Conservation (phyloP, 768 basidiomycete genomes). For the Fistulinella prunicolor region DNA sequence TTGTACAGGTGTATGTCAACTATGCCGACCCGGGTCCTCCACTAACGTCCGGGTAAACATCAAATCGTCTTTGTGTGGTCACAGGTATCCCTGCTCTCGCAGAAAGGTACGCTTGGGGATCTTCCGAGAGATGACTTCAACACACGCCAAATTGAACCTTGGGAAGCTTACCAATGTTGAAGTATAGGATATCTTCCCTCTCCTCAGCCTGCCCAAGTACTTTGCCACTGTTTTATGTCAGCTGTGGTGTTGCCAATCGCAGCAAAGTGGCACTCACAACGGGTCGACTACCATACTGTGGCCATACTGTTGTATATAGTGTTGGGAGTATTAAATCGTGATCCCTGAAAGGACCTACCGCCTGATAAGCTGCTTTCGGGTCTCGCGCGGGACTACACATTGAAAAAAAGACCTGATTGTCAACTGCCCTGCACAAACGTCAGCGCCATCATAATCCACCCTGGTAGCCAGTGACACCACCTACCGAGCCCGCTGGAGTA, state of each 20-base stretch:
- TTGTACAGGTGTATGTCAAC: too few species aligned
- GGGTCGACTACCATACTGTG: conserved; percentile 92
- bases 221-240: conserved; percentile 53
- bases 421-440: conserved; percentile 67
- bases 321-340: background rate
- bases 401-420: conserved; percentile 94
- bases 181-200: conserved; percentile 74
- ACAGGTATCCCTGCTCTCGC: conserved; percentile 87
- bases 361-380: conserved; percentile 78
- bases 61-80: conserved; percentile 87
- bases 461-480: background rate
- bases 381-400: conserved; percentile 97
- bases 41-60: conserved; percentile 82
- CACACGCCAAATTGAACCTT: background rate
- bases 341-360: conserved; percentile 46
- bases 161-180: conserved; percentile 67
- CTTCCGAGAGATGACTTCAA: conserved; percentile 38
- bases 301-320: conserved; percentile 60
- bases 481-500: conserved; percentile 83
- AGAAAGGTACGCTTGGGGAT: conserved; percentile 58
- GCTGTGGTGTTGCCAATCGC: background rate
- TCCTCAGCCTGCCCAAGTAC: conserved; percentile 74
- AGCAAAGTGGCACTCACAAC: conserved; percentile 48
- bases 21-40: conserved; percentile 4
- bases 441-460: background rate